A percentile compares a stretch with the other conserved stretches of the same genome.
These are phyloP conservation scores for Macrocybe sp. DNA, from an alignment of 1,284 basidiomycete species.

Conservation along the genomic window DNA sequence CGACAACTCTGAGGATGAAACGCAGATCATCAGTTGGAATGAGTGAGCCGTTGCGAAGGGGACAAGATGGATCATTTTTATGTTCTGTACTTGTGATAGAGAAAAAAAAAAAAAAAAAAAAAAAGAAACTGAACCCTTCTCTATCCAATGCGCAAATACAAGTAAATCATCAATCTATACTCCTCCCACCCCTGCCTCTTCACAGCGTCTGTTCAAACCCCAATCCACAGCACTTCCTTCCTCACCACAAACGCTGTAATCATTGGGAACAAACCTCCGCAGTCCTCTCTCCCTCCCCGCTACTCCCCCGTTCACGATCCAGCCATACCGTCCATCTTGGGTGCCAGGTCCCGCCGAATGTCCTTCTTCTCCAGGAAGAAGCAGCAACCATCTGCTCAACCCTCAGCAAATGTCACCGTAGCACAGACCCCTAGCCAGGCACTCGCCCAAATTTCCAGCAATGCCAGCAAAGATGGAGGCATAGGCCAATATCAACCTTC, in stretches of 20 bases:
- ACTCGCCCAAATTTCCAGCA: slow-evolving; percentile 48
- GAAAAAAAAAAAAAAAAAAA: slow-evolving; percentile 1
- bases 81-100: slow-evolving; percentile 10
- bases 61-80: not conserved
- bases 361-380: slow-evolving; percentile 88
- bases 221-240: slow-evolving; percentile 1
- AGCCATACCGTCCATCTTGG: slow-evolving; percentile 23
- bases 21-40: slow-evolving; percentile 73
- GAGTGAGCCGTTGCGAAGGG: slow-evolving; percentile 12
- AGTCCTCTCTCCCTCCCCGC: slow-evolving; percentile 7
- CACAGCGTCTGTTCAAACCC: not conserved
- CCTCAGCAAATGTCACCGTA: slow-evolving; percentile 42
- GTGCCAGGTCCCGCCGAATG: slow-evolving; percentile 62
- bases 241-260: not conserved
- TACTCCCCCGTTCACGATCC: slow-evolving; percentile 12
- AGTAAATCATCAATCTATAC: slow-evolving; percentile 1
- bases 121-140: not conserved
- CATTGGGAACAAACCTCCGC: slow-evolving; percentile 18
- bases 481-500: slow-evolving; percentile 24
- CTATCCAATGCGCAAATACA: not conserved
- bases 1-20: slow-evolving; percentile 44
- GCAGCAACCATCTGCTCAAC: slow-evolving; percentile 38
- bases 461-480: slow-evolving; percentile 27
- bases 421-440: slow-evolving; percentile 61
- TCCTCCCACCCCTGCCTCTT: slow-evolving; percentile 2